These are phyloP conservation scores for Paracorniculantispora psalliotae DNA, from an alignment of 2,329 filamentous ascomycete genomes.

Conservation along the genomic window DNA sequence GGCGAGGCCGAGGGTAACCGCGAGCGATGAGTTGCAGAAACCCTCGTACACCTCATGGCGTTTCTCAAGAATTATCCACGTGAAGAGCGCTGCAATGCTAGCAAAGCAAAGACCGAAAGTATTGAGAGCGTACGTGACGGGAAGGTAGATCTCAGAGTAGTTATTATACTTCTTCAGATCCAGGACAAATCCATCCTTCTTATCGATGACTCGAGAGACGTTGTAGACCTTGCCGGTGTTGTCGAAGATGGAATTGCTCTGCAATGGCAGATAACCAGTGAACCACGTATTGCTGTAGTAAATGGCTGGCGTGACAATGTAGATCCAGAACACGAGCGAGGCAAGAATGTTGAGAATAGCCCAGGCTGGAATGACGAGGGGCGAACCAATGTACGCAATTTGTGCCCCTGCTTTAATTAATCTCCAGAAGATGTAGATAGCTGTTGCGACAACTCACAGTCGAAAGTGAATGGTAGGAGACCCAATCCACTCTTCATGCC, in stretches of 20 bases:
- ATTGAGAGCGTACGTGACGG: constrained; percentile 38
- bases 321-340: constrained; percentile 44
- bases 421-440: not conserved
- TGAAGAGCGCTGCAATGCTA: constrained; percentile 36
- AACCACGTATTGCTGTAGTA: constrained; percentile 47
- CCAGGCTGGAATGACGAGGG: constrained; percentile 37
- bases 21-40: constrained; percentile 13
- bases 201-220: constrained; percentile 42
- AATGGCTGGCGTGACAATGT: constrained; percentile 38
- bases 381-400: constrained; percentile 37
- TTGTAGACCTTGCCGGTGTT: constrained; percentile 47
- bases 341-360: constrained; percentile 44
- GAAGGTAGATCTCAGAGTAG: constrained; percentile 48
- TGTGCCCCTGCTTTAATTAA: constrained; percentile 17
- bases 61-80: constrained; percentile 29
- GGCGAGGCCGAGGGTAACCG: not conserved
- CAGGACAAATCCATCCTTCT: constrained; percentile 35
- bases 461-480: constrained; percentile 37
- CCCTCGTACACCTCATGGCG: constrained; percentile 20
- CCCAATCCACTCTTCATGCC: constrained; percentile 41
- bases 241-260: constrained; percentile 49
- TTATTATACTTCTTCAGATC: constrained; percentile 43
- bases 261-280: constrained; percentile 48
- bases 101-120: constrained; percentile 51
- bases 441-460: constrained; percentile 25